Base-by-base conservation (phyloP, 768 basidiomycete species). In the Amanita muscaria region DNA sequence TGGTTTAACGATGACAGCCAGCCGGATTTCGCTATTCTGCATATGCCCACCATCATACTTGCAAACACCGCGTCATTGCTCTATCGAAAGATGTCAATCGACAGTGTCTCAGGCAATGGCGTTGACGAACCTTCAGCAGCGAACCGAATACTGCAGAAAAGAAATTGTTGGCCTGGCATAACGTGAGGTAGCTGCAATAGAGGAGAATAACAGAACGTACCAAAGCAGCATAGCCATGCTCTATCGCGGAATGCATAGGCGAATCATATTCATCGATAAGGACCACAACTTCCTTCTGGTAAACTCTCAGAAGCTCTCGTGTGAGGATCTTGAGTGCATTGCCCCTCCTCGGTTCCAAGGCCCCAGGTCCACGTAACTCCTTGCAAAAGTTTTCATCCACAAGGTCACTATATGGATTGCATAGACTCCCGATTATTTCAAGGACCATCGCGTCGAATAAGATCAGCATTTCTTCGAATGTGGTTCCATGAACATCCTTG, bases 31-130 rank as follows among this genome's bases (percentile, higher is more conserved):
- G 46, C 46, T 31, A 47, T 19, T 42, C n/a, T n/a, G n/a, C n/a
- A n/a, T 41, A 47, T 47, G 18, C 45, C 45, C 41, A 47, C 45
- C 45, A 42, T 47, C 45, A 47, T 47, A 41, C 45, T 47, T 41
- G 41, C 45, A 47, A 15, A 47, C 38, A 47, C 39, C 45, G 45
- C 45, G 16, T 42, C 40, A 25, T 47, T 47, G 41, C 22, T 16
- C 45, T 47, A 47, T 47, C 35, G 32, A 29, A 44, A 27, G 22
- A 47, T 47, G 39, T 47, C 45, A 47, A 41, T 47, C 39, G 8
- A 41, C 45, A 23, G 38, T 47, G 45, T 42, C 45, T 27, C 45
- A 42, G 45, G 39, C 45, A 18, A 40, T 22, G 45, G 36, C 39
- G 39, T 40, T 5, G n/a, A 36, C 34, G 21, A 36, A 36, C 34